phyloP scores from a whole-genome alignment of 2,329 filamentous ascomycete species.

The Blastomyces percursus region DNA sequence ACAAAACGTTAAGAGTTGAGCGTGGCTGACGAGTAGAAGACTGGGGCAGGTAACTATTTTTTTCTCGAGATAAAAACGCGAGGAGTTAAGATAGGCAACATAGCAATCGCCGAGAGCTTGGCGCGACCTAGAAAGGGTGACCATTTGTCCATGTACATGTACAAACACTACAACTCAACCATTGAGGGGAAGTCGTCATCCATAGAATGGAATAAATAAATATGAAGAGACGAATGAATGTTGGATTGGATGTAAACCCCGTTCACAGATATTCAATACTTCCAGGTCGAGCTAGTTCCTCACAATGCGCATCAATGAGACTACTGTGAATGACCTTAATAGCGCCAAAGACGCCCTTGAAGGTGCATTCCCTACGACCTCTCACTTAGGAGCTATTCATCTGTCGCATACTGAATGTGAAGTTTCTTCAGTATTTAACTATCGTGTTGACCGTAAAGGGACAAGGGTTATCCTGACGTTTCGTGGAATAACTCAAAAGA shows the following conservation, averaged over 20 bases:
- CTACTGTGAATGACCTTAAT: neutral
- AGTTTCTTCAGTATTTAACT: neutral
- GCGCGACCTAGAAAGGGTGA: neutral
- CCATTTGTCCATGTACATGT: too few species aligned
- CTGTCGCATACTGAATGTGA: neutral
- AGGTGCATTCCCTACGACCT: neutral
- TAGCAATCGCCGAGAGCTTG: slow-evolving; percentile 5
- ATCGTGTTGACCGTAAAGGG: neutral
- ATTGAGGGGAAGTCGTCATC: neutral
- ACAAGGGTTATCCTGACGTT: neutral
- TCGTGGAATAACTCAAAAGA: neutral
- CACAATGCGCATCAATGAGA: neutral
- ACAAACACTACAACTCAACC: neutral
- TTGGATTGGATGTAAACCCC: neutral
- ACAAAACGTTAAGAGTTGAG: neutral
- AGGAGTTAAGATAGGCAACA: slow-evolving; percentile 4
- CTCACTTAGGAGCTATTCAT: neutral
- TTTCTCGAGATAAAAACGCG: slow-evolving; percentile 4
- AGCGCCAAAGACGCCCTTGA: neutral
- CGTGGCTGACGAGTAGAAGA: neutral
- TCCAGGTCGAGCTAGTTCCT: neutral
- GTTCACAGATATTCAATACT: neutral
- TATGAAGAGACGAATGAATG: neutral
- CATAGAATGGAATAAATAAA: neutral
- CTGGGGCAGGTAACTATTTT: neutral